Evolutionary conservation across 805 yeast species (phyloP).

Genomic region (Komagataella ulmi): DNA sequence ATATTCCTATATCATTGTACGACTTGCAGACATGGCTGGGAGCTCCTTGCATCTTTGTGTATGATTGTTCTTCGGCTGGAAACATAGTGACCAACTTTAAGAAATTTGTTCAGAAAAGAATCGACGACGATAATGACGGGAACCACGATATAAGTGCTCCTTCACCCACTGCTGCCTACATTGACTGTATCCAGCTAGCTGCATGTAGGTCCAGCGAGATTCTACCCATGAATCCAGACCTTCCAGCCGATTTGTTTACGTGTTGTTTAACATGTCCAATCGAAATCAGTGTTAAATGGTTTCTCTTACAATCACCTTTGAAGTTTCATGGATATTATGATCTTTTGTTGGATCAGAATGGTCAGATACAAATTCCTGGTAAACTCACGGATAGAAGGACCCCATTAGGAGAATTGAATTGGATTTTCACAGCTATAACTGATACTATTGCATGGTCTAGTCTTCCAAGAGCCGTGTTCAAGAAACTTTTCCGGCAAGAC

Average conservation of each 20-base stretch:
- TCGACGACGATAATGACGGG: slow-evolving; percentile 70
- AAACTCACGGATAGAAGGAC: slow-evolving; percentile 86
- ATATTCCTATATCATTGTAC: slow-evolving; percentile 90
- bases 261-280: slow-evolving; percentile 94
- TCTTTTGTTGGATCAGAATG: slow-evolving; percentile 31
- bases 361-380: slow-evolving; percentile 72
- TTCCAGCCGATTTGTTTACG: slow-evolving; percentile 93
- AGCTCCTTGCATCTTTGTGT: slow-evolving; percentile 91
- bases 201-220: slow-evolving; percentile 82
- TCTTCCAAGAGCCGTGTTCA: slow-evolving; percentile 76
- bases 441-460: slow-evolving; percentile 98
- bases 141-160: slow-evolving; percentile 39
- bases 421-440: slow-evolving; percentile 97
- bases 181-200: slow-evolving; percentile 85
- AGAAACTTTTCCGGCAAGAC: slow-evolving; percentile 85
- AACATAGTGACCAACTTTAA: slow-evolving; percentile 83
- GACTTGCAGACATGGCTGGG: slow-evolving; percentile 97
- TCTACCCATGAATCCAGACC: slow-evolving; percentile 83
- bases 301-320: slow-evolving; percentile 70
- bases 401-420: slow-evolving; percentile 88
- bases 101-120: slow-evolving; percentile 78
- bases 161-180: slow-evolving; percentile 54
- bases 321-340: slow-evolving; percentile 35
- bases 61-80: slow-evolving; percentile 92
- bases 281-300: slow-evolving; percentile 86